Evolutionary conservation across 768 basidiomycete genomes (phyloP).

Genomic region (Mycena crocata): DNA sequence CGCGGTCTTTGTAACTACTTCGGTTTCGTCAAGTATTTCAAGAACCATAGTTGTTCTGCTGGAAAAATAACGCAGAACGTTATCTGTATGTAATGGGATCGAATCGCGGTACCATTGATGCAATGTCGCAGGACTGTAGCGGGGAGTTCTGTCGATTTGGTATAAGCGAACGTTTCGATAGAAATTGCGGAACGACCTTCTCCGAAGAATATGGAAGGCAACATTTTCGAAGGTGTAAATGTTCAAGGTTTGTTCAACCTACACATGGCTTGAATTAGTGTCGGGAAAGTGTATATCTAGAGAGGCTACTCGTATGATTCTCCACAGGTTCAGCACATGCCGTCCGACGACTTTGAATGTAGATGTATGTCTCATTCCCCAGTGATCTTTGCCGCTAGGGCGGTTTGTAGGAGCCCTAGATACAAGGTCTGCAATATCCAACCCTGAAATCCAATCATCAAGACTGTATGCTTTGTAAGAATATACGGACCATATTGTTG

Average conservation of each 20-base stretch:
- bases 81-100: conserved; percentile 63
- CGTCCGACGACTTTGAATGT: conserved; percentile 88
- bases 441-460: conserved; percentile 55
- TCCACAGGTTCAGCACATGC: conserved; percentile 93
- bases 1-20: conserved; percentile 92
- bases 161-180: background rate
- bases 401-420: conserved; percentile 75
- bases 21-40: conserved; percentile 84
- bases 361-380: conserved; percentile 80
- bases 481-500: conserved; percentile 62
- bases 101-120: conserved; percentile 76
- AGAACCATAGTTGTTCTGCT: conserved; percentile 76
- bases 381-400: conserved; percentile 64
- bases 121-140: conserved; percentile 71
- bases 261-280: too few species aligned
- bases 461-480: background rate
- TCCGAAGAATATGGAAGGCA: conserved; percentile 81
- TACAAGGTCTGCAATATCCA: conserved; percentile 79
- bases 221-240: conserved; percentile 93
- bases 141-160: conserved; percentile 71
- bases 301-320: too few species aligned
- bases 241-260: conserved; percentile 80
- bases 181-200: conserved; percentile 64
- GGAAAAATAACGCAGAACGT: conserved; percentile 71
- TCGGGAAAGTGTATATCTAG: too few species aligned